Base-by-base conservation (phyloP, 1,284 basidiomycete species). In the Meira nashicola region DNA sequence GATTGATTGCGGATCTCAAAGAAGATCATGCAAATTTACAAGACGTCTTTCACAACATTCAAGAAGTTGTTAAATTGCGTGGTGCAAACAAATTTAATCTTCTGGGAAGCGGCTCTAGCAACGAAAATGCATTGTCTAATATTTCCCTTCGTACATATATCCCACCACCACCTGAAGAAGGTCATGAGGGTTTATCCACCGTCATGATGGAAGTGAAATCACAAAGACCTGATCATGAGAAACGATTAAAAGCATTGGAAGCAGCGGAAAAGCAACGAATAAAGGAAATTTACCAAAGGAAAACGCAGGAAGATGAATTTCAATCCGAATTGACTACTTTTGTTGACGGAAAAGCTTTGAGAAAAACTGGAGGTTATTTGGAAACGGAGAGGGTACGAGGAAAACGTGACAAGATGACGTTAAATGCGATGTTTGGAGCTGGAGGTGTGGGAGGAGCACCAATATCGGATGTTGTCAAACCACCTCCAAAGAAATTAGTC, bases 191-290 rank as follows among this genome's bases (percentile, higher is more conserved):
- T 0, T 62, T 78, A 25, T 64, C 60, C 39, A 76, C 76, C 21
- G 76, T 78, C 19, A 77, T 78, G 76, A 63, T 77, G 57, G 76
- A 78, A 48, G 76, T 78, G 48, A 70, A 73, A 21, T 65, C 66
- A 37, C 74, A 77, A 55, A 59, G 68, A 1, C 71, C 77, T 15
- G 74, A 78, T 58, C 76, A 77, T 50, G 76, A 74, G 44, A 74
- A 72, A 52, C 70, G 76, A 1, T 57, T 78, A n/a, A 65, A 71
- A 15, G 76, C 76, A 21, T 51, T 78, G 47, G 70, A 75, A 58
- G 69, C 73, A 0, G 76, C 71, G 0, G 76, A 78, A 54, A 55
- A 65, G n/a, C 64, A 68, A 54, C 64, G 76, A 11, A 66, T 70
- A 39, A 74, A 71, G 57, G 73, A 75, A 33, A 37, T 64, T n/a